Conservation (phyloP, 2,329 filamentous ascomycete genomes). For the Colletotrichum cordylinicola region DNA sequence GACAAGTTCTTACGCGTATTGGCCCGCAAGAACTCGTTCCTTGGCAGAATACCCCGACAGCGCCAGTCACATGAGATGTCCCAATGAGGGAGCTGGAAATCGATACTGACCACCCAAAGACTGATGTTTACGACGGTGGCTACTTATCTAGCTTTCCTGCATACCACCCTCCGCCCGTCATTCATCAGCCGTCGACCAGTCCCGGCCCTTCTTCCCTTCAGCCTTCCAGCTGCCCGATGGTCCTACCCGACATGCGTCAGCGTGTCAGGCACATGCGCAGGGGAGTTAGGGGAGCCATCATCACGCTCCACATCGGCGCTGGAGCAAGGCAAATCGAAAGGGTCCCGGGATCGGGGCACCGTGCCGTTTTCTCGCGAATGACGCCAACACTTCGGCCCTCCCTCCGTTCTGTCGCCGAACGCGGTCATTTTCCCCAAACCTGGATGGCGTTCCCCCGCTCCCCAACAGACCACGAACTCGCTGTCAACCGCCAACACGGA, state of each 20-base stretch:
- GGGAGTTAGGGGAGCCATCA: neutral
- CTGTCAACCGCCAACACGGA: neutral
- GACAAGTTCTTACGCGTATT: neutral
- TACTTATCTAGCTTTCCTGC: neutral
- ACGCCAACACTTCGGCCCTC: neutral
- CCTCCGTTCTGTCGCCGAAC: neutral
- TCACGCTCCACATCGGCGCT: neutral
- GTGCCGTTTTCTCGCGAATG: neutral
- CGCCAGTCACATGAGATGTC: neutral
- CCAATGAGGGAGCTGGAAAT: neutral
- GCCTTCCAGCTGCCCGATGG: neutral
- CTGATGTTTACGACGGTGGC: neutral
- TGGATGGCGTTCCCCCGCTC: neutral
- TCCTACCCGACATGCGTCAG: neutral
- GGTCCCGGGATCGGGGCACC: neutral
- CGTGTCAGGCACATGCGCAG: neutral
- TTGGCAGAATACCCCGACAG: neutral
- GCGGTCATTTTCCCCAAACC: neutral
- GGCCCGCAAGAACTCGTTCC: neutral
- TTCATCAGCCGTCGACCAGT: neutral
- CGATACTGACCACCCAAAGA: neutral
- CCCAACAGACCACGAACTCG: neutral
- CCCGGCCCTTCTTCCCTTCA: neutral
- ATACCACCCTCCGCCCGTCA: neutral
- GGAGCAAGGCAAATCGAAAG: neutral